Base-by-base conservation (phyloP, 768 basidiomycete species). In the Termitomyces sp. region DNA sequence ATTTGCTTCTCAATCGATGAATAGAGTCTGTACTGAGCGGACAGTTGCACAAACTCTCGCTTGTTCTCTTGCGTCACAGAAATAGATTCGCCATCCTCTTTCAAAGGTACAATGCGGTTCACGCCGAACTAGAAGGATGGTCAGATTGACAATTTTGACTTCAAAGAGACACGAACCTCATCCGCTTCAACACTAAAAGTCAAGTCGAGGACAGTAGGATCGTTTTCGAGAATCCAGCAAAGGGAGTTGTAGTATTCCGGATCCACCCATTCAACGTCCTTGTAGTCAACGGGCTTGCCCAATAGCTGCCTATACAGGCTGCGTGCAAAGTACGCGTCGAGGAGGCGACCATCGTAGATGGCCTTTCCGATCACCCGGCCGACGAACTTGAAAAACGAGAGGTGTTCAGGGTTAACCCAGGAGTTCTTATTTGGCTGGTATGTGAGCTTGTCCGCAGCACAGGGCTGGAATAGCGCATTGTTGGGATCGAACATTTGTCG, bases 401-500 rank as follows among this genome's bases (percentile, higher is more conserved):
- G 72, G 73, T 98, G 96, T 63, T 98, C 95, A 1, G 89, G 89
- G 66, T 98, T 98, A 66, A 97, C 90, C 81, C 85, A 87, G 2
- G 91, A 93, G 56, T 92, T 88, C 67, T 92, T 89, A 75, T 94
- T 93, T 2, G 96, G 95, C 70, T 98, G 97, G 65, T 98, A 99
- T 1, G 96, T 97, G 50, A 91, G 80, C 63, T 86, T 84, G 70
- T 97, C 97, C 4, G 94, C 95, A 0, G 94, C 94, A 67, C 94
- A 97, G 16, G 97, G 96, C 67, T 98, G 94, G 84, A 99, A 99
- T 25, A 98, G 80, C 5, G 94, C 96, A 63, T 97, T 97, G 73
- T 96, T 93, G 23, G 97, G 96, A 68, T 99, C 94, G 73, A 99
- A 99, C 89, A 99, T 99, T 69, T 97, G 94, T 48, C 94, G 83